Evolutionary conservation across 768 basidiomycete genomes (phyloP), one percentile per base, ranked within the genome.

Genomic region (Leccinum aurantiacum): DNA sequence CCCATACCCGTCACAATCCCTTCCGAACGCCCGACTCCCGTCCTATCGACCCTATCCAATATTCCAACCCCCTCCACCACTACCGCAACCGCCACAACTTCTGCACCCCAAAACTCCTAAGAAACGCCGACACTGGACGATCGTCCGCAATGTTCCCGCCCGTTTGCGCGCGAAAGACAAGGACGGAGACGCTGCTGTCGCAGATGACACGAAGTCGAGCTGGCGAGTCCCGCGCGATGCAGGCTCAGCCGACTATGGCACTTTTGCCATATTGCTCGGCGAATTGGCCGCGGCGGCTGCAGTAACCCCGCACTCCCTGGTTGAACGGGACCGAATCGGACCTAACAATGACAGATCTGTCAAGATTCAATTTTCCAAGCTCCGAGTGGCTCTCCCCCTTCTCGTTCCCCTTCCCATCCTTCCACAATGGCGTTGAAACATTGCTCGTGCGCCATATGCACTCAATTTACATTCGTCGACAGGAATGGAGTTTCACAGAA

Each of bases 41-140:
- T 50, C 29, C 55, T 63, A 19, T 69, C 65, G 31, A 69, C 70
- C 53, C 37, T 60, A 25, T 56, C 58, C 9, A 48, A 50, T 9
- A 19, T 53, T 14, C 52, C 33, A 6, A 6, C 56, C 9, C 65
- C 57, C 29, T n/a, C 56, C 6, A 13, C 51, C 27, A 8, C 61
- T 22, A n/a, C 22, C 22, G 25, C 46, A 3, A 35, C 64, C 10
- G 0, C 41, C 9, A 10, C 9, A 4, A 53, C 63, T n/a, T 55
- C 60, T 1, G 2, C 47, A 48, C 47, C 22, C 10, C 59, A 27
- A 24, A 1, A 54, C 63, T 27, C 47, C 54, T 31, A 57, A 59
- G 29, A 77, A 79, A 57, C 78, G 83, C 54, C 80, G 81, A 13
- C 85, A 90, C 67, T 91, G 89, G 88, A 78, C 76, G 4, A 75